A percentile compares a stretch with the other conserved stretches of the same genome.
phyloP scores from a whole-genome alignment of 2,329 filamentous ascomycete species.

The Sporothrix dimorphospora region DNA sequence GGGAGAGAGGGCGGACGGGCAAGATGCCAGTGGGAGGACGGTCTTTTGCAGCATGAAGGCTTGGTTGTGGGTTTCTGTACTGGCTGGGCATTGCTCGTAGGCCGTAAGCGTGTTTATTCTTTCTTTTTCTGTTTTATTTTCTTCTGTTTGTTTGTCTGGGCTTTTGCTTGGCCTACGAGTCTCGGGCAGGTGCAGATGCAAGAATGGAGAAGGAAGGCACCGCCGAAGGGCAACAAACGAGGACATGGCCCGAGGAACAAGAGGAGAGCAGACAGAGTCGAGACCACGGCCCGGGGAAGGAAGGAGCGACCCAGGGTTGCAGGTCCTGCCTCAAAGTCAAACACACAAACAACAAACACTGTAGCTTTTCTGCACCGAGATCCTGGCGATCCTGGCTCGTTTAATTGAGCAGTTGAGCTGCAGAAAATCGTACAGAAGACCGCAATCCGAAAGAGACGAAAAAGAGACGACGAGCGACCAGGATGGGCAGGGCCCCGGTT shows the following conservation, averaged over 20 bases:
- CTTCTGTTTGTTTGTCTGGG: constrained; percentile 6
- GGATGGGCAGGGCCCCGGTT: not conserved
- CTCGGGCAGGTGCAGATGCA: constrained; percentile 19
- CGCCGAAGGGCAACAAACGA: not conserved
- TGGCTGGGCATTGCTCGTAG: not conserved
- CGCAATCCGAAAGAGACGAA: not conserved
- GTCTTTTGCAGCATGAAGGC: not conserved
- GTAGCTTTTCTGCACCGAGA: not conserved
- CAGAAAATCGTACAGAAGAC: constrained; percentile 1
- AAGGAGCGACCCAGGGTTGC: constrained; percentile 17
- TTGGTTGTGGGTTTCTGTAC: constrained; percentile 5
- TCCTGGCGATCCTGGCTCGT: not conserved
- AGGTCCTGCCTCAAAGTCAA: not conserved
- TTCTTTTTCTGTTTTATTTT: not conserved
- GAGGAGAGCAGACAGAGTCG: constrained; percentile 8
- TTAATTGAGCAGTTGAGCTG: not conserved
- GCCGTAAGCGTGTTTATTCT: not conserved
- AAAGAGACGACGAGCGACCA: not conserved
- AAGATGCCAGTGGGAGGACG: too few relatives aligned
- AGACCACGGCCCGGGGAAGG: not conserved
- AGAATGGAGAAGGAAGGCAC: constrained; percentile 3
- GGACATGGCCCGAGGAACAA: not conserved
- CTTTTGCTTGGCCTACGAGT: constrained; percentile 10
- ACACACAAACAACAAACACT: not conserved
- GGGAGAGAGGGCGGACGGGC: not conserved